Base-by-base conservation (phyloP, 148 eudicot genomes). In the Mesembryanthemum crystallinum region DNA sequence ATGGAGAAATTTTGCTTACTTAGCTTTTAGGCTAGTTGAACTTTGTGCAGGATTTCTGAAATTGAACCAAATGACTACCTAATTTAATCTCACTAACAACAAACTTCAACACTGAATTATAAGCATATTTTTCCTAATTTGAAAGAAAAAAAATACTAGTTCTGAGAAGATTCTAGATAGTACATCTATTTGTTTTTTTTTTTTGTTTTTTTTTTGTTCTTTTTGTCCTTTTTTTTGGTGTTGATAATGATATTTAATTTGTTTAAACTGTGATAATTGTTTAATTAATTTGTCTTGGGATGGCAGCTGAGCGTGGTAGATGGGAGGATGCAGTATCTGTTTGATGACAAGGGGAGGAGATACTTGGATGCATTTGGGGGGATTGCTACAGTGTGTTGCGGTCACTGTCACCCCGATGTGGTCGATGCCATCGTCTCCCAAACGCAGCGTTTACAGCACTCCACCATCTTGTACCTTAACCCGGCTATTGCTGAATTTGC, bases 261-360 rank as follows among this genome's bases (percentile, higher is more conserved):
- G 27, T 54, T 54, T 5, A 54, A 3, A 17, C 21, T 18, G 13
- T 17, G 10, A 17, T 54, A 17, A n/a, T n/a, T 17, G 4, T 2
- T 54, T 3, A 54, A 23, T 62, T 0, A 39, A 13, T 58, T 27
- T 52, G 29, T 39, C 25, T 60, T 59, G 73, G 27, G 27, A 58
- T 85, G 76, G 71, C 90, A 96, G 99, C 69, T 96, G 82, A 85
- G 85, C 74, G 37, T 96, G 78, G 98, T 96, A 52, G 94, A 96
- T 79, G 99, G 99, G 64, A 93, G 87, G 86, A 96, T 89, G 99
- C 99, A 96, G 62, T 96, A 96, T 77, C 43, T 96, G 79, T 96
- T 77, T 78, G 99, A 96, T 72, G 97, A 92, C 47, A 89, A 78
- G 43, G 99, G 99, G 13, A 82, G 97, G 30, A 79, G 99, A 83